A percentile compares a stretch with the other conserved stretches of the same genome.
These are phyloP conservation scores for Cryptosporidium ryanae DNA, from an alignment of 169 alveolate genomes.

Conservation along the genomic window DNA sequence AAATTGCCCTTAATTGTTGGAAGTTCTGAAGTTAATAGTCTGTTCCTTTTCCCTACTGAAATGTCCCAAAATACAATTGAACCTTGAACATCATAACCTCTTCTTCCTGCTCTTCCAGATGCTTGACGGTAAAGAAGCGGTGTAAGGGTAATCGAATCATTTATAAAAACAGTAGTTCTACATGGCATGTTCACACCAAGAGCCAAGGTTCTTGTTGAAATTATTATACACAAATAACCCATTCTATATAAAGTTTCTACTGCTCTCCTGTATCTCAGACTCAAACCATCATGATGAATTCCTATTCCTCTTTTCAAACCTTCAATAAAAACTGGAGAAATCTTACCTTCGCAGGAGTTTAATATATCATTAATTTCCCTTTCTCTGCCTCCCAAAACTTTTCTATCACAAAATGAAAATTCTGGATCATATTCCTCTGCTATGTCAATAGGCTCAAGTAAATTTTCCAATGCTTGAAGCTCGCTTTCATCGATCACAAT, in stretches of 20 bases:
- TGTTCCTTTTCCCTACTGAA: slow-evolving; percentile 84
- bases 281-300: slow-evolving; percentile 90
- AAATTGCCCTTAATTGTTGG: slow-evolving; percentile 82
- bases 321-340: slow-evolving; percentile 80
- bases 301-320: slow-evolving; percentile 91
- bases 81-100: slow-evolving; percentile 93
- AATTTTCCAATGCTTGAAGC: slow-evolving; percentile 80
- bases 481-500: slow-evolving; percentile 81
- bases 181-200: slow-evolving; percentile 94
- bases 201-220: slow-evolving; percentile 89
- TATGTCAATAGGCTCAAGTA: slow-evolving; percentile 85
- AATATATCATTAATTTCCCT: slow-evolving; percentile 40
- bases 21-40: slow-evolving; percentile 83
- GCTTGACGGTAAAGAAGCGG: slow-evolving; percentile 91
- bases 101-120: slow-evolving; percentile 93
- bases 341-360: slow-evolving; percentile 72
- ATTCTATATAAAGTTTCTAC: slow-evolving; percentile 88
- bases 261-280: slow-evolving; percentile 78
- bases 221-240: slow-evolving; percentile 86
- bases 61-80: slow-evolving; percentile 90
- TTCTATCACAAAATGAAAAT: slow-evolving; percentile 84
- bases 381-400: slow-evolving; percentile 80
- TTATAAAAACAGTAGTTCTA: slow-evolving; percentile 86
- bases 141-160: slow-evolving; percentile 86
- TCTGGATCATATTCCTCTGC: slow-evolving; percentile 90